Evolutionary conservation across 768 basidiomycete species (phyloP).

Genomic region (Kwoniella sp.): DNA sequence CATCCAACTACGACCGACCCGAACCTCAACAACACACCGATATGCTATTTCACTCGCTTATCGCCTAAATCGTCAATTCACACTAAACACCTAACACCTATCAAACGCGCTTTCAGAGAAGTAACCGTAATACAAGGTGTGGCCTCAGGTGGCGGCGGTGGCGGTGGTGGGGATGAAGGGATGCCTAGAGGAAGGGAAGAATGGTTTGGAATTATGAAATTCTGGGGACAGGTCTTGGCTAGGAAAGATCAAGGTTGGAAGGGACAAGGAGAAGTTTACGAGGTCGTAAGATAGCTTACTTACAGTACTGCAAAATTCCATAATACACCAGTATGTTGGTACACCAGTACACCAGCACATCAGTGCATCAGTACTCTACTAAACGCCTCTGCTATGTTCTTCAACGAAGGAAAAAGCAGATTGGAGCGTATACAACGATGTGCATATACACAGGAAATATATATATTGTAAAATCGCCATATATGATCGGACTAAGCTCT

Average conservation of each 20-base stretch:
- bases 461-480: no score
- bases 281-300: slow-evolving; percentile 40
- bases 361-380: no score
- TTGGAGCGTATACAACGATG: no score
- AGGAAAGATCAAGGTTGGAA: slow-evolving; percentile 44
- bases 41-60: slow-evolving; percentile 40
- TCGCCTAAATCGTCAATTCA: slow-evolving; percentile 20
- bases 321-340: no score
- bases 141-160: not conserved
- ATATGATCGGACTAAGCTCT: no score
- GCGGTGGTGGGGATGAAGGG: slow-evolving; percentile 24
- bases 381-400: no score
- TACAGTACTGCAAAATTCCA: no score
- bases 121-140: slow-evolving; percentile 31
- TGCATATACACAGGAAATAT: no score
- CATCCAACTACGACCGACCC: slow-evolving; percentile 30
- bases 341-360: not conserved
- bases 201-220: slow-evolving; percentile 53
- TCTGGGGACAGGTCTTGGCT: slow-evolving; percentile 50
- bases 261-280: slow-evolving; percentile 51
- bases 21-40: slow-evolving; percentile 34
- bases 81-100: slow-evolving; percentile 12
- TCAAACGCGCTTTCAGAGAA: slow-evolving; percentile 38
- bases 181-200: slow-evolving; percentile 49
- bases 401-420: no score